Conservation (phyloP, 495 filamentous ascomycete species). For the Evernia prunastri region DNA sequence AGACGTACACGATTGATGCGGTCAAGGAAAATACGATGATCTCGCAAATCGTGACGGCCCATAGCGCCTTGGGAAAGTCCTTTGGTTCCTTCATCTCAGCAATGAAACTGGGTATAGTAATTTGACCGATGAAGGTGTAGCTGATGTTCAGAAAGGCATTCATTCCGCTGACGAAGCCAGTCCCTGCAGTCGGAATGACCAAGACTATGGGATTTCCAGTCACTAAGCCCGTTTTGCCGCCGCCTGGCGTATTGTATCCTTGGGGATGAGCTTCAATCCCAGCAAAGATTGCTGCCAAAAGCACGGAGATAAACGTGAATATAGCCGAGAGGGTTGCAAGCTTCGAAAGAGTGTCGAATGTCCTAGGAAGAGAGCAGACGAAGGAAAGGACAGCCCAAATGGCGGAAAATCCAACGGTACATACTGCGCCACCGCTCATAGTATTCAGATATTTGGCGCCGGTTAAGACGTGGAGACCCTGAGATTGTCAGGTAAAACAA, state of each 20-base stretch:
- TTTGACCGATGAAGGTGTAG: conserved; percentile 91
- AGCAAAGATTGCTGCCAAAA: conserved; percentile 72
- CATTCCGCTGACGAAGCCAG: conserved; percentile 70
- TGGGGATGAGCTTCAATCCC: conserved; percentile 64
- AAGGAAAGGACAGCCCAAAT: conserved; percentile 65
- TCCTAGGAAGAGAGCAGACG: conserved; percentile 71
- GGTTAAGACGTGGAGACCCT: conserved; percentile 71
- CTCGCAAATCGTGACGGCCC: conserved; percentile 79
- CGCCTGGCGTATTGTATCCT: conserved; percentile 44
- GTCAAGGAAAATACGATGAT: conserved; percentile 73
- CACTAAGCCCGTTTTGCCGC: conserved; percentile 27
- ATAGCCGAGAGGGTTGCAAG: conserved; percentile 68
- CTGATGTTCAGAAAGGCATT: conserved; percentile 83
- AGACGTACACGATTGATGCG: conserved; percentile 69
- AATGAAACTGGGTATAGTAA: conserved; percentile 85
- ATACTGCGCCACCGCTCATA: conserved; percentile 57
- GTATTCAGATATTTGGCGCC: conserved; percentile 82
- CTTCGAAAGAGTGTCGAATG: conserved; percentile 69
- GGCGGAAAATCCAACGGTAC: conserved; percentile 67
- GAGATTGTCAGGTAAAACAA: conserved; percentile 20
- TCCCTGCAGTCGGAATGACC: conserved; percentile 58
- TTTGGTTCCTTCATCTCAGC: conserved; percentile 82
- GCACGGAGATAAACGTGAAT: conserved; percentile 80
- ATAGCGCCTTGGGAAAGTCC: conserved; percentile 86
- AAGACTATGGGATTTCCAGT: conserved; percentile 55